These are phyloP conservation scores for Ceratocystis smalleyi DNA, from an alignment of 2,329 filamentous ascomycete species.

Conservation along the genomic window DNA sequence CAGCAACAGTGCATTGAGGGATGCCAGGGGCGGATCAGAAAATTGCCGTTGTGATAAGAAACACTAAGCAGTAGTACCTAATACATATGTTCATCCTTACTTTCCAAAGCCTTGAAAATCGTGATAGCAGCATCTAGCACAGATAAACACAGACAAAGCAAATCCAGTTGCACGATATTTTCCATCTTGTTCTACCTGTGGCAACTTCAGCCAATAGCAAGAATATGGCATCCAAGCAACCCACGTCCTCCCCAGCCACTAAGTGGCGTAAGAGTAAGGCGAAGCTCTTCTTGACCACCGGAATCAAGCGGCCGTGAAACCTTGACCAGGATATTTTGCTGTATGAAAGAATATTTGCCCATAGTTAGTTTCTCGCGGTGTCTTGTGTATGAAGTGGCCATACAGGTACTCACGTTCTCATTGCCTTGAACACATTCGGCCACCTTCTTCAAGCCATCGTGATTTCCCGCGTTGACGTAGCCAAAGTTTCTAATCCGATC, in stretches of 20 bases:
- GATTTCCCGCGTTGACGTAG: slow-evolving; percentile 65
- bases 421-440: slow-evolving; percentile 82
- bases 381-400: background rate
- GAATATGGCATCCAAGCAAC: slow-evolving; percentile 75
- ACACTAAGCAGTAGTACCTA: background rate
- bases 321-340: slow-evolving; percentile 59
- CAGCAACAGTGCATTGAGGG: background rate
- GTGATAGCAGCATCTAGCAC: background rate
- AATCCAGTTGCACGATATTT: background rate
- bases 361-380: background rate
- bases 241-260: slow-evolving; percentile 83
- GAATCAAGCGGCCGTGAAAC: slow-evolving; percentile 35
- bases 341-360: slow-evolving; percentile 1
- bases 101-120: background rate
- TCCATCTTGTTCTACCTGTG: background rate
- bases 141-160: background rate
- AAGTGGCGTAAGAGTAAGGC: slow-evolving; percentile 58
- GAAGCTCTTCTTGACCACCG: slow-evolving; percentile 39
- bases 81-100: background rate
- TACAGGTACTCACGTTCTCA: slow-evolving; percentile 54
- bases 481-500: slow-evolving; percentile 79
- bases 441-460: slow-evolving; percentile 72
- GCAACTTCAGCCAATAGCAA: slow-evolving; percentile 39
- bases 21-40: background rate
- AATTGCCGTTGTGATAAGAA: background rate